These are phyloP conservation scores for Plectosphaerella cucumerina DNA, from an alignment of 2,329 filamentous ascomycete species.

Conservation along the genomic window DNA sequence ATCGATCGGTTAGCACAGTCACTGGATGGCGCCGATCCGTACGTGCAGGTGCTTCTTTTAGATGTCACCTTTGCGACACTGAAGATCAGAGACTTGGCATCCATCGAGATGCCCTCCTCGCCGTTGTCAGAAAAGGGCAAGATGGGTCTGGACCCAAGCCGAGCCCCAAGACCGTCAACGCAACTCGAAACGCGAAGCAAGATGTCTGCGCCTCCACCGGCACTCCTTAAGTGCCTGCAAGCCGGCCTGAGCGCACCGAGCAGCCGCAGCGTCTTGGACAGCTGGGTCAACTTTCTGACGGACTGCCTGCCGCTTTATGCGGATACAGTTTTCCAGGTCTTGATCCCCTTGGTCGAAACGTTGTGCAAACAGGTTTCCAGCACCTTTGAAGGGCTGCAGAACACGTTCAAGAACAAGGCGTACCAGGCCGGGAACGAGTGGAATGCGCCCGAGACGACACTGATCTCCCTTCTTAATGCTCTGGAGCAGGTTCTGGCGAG, in stretches of 20 bases:
- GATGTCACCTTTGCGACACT: conserved; percentile 74
- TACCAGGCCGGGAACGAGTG: conserved; percentile 13
- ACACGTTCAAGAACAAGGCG: conserved; percentile 47
- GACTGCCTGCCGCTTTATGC: conserved; percentile 82
- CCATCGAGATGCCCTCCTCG: conserved; percentile 35
- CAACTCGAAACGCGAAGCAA: conserved; percentile 20
- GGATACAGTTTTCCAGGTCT: conserved; percentile 79
- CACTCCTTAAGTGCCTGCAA: conserved; percentile 80
- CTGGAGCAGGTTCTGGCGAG: conserved; percentile 86
- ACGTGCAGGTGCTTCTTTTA: conserved; percentile 72
- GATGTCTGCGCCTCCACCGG: conserved; percentile 54
- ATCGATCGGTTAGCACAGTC: conserved; percentile 64
- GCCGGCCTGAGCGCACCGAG: conserved; percentile 71
- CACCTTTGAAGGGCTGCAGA: conserved; percentile 68
- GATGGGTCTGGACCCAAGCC: conserved; percentile 34
- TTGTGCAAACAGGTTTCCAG: conserved; percentile 73
- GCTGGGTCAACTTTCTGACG: conserved; percentile 83
- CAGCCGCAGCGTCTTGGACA: conserved; percentile 77
- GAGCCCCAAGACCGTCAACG: conserved; percentile 31
- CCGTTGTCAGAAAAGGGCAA: conserved; percentile 44
- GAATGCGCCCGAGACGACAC: conserved; percentile 61
- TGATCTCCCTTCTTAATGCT: conserved; percentile 86
- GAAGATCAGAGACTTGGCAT: conserved; percentile 52
- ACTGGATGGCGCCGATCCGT: conserved; percentile 58
- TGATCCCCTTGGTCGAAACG: conserved; percentile 87